Percentiles rank a stretch among this genome's conserved stretches.
These are phyloP conservation scores for Zelopaecilomyces penicillatus DNA, from an alignment of 2,329 filamentous ascomycete species.

Conservation along the genomic window DNA sequence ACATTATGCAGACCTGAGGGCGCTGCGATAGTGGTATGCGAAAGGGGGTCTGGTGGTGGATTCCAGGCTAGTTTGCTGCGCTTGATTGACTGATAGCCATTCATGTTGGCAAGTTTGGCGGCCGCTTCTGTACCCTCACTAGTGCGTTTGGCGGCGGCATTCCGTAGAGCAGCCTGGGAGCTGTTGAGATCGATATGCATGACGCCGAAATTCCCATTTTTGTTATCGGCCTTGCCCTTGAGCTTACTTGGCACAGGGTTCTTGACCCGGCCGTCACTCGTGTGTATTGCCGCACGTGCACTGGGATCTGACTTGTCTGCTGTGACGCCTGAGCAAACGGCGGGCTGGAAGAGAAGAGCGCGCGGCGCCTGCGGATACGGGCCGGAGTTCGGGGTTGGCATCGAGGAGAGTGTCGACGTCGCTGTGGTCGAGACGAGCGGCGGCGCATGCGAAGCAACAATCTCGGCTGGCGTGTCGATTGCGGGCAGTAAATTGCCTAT, in stretches of 20 bases:
- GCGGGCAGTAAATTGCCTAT: conserved; percentile 4
- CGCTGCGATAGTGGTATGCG: neutral
- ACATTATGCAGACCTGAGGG: conserved; percentile 1
- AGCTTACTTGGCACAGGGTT: conserved; percentile 56
- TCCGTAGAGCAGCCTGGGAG: conserved; percentile 38
- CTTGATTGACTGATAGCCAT: conserved; percentile 44
- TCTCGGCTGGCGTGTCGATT: neutral
- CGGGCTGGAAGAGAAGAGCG: no score
- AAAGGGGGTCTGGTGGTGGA: conserved; percentile 4
- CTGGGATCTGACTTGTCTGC: neutral
- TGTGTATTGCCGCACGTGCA: conserved; percentile 7
- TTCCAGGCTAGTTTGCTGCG: conserved; percentile 30
- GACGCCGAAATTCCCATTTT: conserved; percentile 53
- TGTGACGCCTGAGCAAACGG: no score
- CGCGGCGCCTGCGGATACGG: no score
- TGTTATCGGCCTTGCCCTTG: conserved; percentile 47
- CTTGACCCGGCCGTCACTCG: conserved; percentile 27
- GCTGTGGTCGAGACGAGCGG: no score
- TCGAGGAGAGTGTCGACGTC: no score
- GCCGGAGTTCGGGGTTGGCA: no score
- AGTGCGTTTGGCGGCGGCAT: conserved; percentile 49
- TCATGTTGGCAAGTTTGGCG: conserved; percentile 46
- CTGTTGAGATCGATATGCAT: conserved; percentile 51
- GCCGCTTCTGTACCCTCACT: conserved; percentile 54
- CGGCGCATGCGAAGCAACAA: no score